Conservation (phyloP, 371 early-diverging fungal genomes). For the Rhizopus arrhizus region DNA sequence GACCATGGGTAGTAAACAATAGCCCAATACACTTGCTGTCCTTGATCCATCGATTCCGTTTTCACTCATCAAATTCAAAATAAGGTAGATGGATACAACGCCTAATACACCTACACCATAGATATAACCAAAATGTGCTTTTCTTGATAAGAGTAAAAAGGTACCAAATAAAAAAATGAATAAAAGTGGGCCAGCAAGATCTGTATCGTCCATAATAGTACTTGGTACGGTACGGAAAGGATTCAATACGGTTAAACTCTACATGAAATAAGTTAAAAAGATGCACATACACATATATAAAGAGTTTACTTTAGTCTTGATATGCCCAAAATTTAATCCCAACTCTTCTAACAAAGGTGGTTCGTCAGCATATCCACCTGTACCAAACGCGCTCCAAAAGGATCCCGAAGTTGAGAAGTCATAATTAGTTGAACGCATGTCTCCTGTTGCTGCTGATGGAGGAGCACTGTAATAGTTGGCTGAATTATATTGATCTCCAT, state of each 20-base stretch:
- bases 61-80: slow-evolving; percentile 94
- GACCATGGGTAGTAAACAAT: slow-evolving; percentile 95
- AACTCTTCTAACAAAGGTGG: slow-evolving; percentile 91
- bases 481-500: slow-evolving; percentile 54
- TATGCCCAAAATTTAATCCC: slow-evolving; percentile 89
- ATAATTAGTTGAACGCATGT: slow-evolving; percentile 54
- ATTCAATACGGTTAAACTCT: slow-evolving; percentile 88
- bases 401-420: slow-evolving; percentile 44
- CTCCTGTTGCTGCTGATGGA: slow-evolving; percentile 54
- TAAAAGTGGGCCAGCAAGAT: slow-evolving; percentile 92
- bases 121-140: slow-evolving; percentile 95
- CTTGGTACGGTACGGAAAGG: slow-evolving; percentile 86
- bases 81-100: slow-evolving; percentile 80
- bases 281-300: not conserved
- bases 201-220: slow-evolving; percentile 92
- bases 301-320: slow-evolving; percentile 66
- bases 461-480: slow-evolving; percentile 47
- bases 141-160: slow-evolving; percentile 84
- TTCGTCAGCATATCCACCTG: slow-evolving; percentile 88
- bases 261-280: not conserved
- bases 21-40: slow-evolving; percentile 95
- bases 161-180: slow-evolving; percentile 91
- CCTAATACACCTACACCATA: slow-evolving; percentile 95
- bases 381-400: slow-evolving; percentile 74
- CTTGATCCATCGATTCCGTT: slow-evolving; percentile 84